Evolutionary conservation across 2,329 filamentous ascomycete species (phyloP).

Genomic region (Albifimbria verrucaria): DNA sequence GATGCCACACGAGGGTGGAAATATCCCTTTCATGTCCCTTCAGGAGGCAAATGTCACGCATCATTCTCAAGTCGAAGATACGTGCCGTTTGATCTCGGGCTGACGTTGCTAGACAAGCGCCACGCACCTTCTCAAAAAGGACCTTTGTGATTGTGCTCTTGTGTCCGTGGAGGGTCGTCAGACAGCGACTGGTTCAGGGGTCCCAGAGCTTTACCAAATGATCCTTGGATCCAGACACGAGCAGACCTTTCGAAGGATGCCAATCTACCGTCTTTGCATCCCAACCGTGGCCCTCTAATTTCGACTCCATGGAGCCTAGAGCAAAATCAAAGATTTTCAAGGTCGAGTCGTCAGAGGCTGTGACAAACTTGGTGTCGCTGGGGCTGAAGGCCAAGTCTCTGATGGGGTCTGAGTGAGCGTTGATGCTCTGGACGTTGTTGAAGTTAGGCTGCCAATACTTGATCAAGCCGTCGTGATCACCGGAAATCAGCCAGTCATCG

Average conservation of each 20-base stretch:
- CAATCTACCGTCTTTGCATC: constrained; percentile 96
- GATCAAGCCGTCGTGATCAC: constrained; percentile 89
- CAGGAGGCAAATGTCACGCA: constrained; percentile 92
- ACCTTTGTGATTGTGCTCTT: constrained; percentile 97
- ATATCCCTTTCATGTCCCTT: constrained; percentile 97
- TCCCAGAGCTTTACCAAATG: constrained; percentile 98
- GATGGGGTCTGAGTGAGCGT: constrained; percentile 86
- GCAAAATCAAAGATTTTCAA: constrained; percentile 97
- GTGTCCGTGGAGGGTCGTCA: constrained; percentile 93
- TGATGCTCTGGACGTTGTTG: constrained; percentile 95
- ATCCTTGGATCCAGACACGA: constrained; percentile 96
- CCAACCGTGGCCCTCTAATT: constrained; percentile 92
- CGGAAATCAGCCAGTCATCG: constrained; percentile 94
- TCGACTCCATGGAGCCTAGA: constrained; percentile 75
- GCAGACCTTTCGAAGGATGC: constrained; percentile 90
- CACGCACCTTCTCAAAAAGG: constrained; percentile 81
- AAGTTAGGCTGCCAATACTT: constrained; percentile 99
- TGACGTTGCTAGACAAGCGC: constrained; percentile 83
- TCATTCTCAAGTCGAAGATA: constrained; percentile 94
- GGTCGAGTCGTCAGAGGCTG: constrained; percentile 88
- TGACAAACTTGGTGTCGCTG: constrained; percentile 93
- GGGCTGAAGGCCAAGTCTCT: constrained; percentile 91
- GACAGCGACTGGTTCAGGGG: constrained; percentile 81
- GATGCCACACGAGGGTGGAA: constrained; percentile 89
- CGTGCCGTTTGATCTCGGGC: constrained; percentile 90